A percentile compares a stretch with the other conserved stretches of the same genome.
Evolutionary conservation across 257 asterid species (phyloP).

Genomic region (Primulina huaijiensis): DNA sequence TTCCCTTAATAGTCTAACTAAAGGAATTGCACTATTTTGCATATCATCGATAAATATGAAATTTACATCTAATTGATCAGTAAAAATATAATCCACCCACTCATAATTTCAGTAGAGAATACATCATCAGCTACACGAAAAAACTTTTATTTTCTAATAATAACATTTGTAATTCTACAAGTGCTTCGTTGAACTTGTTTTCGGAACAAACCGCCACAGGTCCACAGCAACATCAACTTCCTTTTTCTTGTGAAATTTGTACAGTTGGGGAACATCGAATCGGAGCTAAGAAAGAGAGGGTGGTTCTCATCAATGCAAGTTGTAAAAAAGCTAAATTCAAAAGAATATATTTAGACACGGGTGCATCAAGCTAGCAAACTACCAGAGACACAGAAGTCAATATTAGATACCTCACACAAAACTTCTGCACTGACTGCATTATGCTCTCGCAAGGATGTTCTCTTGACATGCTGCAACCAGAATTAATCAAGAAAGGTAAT

Average conservation of each 20-base stretch:
- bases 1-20: too few species aligned
- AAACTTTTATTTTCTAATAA: too few species aligned
- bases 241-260: conserved; percentile 95
- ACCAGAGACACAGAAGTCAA: background rate
- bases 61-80: too few species aligned
- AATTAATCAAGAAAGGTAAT: conserved; percentile 16
- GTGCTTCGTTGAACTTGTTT: conserved; percentile 22
- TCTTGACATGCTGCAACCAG: conserved; percentile 67
- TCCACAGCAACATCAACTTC: conserved; percentile 95
- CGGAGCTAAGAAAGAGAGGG: conserved; percentile 54
- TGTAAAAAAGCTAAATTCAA: background rate
- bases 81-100: background rate
- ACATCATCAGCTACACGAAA: background rate
- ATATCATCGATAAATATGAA: too few species aligned
- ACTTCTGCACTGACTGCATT: conserved; percentile 84
- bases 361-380: background rate
- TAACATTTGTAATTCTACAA: conserved; percentile 9
- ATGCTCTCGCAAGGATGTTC: conserved; percentile 74
- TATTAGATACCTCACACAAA: conserved; percentile 69
- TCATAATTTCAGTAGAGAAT: background rate
- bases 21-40: background rate
- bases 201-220: conserved; percentile 95
- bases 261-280: conserved; percentile 81
- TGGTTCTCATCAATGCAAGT: background rate
- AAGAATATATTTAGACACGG: background rate